Evolutionary conservation across 257 asterid genomes (phyloP), one percentile per base, ranked within the genome.

Genomic region (Nicotiana noctiflora): DNA sequence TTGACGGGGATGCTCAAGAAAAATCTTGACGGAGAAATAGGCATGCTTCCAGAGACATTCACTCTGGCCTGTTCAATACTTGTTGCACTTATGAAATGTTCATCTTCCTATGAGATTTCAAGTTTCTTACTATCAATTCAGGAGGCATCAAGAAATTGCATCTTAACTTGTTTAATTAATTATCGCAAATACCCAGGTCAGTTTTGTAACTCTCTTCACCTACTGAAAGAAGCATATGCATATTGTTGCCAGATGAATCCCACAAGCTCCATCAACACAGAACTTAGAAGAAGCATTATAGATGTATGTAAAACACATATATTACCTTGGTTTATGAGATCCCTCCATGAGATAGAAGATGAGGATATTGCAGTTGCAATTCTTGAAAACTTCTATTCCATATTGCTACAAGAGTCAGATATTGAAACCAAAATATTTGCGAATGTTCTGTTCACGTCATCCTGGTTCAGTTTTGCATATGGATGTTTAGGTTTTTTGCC

Each of bases 401-500:
- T 96, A 81, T 80, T 96, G 86, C 87, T 88, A 81, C 90, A 86
- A 67, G 91, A 87, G 83, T 88, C 91, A 34, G 86, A 77, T 70
- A 37, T 4, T 34, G 88, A 88, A 84, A 84, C 89, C 77, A 91
- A 87, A 89, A 83, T 74, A 55, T 88, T 93, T 70, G 88, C 94
- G 3, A 89, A 89, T 79, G 65, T 80, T 79, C 82, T 95, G 78
- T 90, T 90, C 84, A 85, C 93, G 59, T 89, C 94, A 6, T 93
- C 98, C 56, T 96, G 98, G 97, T 96, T 90, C 90, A 92, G 97
- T 84, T 57, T 81, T 78, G 87, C 91, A 81, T 94, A 86, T 86
- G 99, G 97, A 79, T 93, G 97, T 84, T 86, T 95, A 89, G 99
- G 99, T 25, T 84, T 90, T 81, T 95, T 92, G 84, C 96, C 98